These are phyloP conservation scores for Pelargonium nanum DNA, from an alignment of 345 rosid species.

Conservation along the genomic window DNA sequence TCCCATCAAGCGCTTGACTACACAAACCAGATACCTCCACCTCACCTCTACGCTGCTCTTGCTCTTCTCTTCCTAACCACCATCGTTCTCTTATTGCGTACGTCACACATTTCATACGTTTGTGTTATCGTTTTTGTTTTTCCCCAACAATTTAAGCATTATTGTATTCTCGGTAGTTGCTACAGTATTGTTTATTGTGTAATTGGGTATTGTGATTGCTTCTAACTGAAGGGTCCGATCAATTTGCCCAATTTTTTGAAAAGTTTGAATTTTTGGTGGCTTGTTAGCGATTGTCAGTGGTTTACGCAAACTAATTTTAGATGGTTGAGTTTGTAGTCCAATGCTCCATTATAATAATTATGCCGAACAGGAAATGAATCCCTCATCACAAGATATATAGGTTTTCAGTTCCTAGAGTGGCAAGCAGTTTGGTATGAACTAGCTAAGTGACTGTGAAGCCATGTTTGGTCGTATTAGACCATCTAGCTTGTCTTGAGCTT, in stretches of 20 bases:
- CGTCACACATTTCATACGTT: conserved; percentile 8
- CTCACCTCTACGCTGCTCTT: conserved; percentile 54
- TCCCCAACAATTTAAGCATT: neutral
- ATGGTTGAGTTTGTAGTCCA: neutral
- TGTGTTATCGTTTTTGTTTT: too few relatives aligned
- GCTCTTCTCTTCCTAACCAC: conserved; percentile 40
- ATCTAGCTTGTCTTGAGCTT: too few relatives aligned
- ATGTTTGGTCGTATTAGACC: too few relatives aligned
- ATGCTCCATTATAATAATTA: too few relatives aligned
- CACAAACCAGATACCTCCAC: conserved; percentile 41
- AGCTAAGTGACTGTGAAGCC: too few relatives aligned
- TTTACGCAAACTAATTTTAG: too few relatives aligned
- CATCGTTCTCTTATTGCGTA: conserved; percentile 42
- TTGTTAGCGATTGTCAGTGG: neutral
- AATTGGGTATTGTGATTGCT: neutral
- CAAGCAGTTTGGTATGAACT: too few relatives aligned
- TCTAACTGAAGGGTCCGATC: too few relatives aligned
- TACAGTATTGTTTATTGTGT: neutral
- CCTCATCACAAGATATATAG: too few relatives aligned
- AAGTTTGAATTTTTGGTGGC: neutral
- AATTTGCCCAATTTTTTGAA: neutral
- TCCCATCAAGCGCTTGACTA: conserved; percentile 37
- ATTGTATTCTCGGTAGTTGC: neutral
- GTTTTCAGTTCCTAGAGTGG: too few relatives aligned
- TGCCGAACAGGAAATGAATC: too few relatives aligned